Base-by-base conservation (phyloP, 495 filamentous ascomycete genomes). In the Cercophora newfieldiana region DNA sequence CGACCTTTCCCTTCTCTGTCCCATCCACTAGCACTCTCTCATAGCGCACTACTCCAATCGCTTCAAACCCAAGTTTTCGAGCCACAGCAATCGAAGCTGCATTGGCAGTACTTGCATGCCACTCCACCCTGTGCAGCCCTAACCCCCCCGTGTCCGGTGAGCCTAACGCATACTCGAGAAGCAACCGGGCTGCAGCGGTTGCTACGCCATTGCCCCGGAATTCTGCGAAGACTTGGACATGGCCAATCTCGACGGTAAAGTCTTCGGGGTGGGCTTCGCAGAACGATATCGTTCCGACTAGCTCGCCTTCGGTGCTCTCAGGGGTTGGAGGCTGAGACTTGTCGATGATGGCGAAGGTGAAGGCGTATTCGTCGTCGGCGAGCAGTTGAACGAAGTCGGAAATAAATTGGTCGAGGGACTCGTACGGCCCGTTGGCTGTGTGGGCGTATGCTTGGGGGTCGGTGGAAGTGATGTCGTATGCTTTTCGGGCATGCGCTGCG, bases 311-410 rank as follows among this genome's bases (percentile, higher is more conserved):
- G 5, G 48, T 6, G 6, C 6, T 7, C 21, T 51, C 50, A 7
- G n/a, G 2, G 6, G 50, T 19, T 19, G n/a, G 50, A 7, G 50
- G 7, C n/a, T 3, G n/a, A 19, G 50, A 10, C 24, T 53, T 53
- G 50, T 53, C 50, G 50, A 53, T 53, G 19, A 53, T 53, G 50
- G 50, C 50, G 50, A 24, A 53, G 2, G 50, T 53, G n/a, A 53
- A 53, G 5, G 50, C 50, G 25, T 53, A 53, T 53, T 53, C 50
- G n/a, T 53, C 50, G n/a, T 22, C 50, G n/a, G 50, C 19, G n/a
- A 7, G n/a, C 2, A 53, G 19, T 53, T 53, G 50, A 8, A 53
- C 10, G 50, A 53, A n/a, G 6, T 19, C 50, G 12, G 37, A 44
- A 8, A 53, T 22, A 19, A 53, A 53, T 14, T 53, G 21, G 19